Conservation (phyloP, 495 filamentous ascomycete species). For the Penicillium malachiteum region DNA sequence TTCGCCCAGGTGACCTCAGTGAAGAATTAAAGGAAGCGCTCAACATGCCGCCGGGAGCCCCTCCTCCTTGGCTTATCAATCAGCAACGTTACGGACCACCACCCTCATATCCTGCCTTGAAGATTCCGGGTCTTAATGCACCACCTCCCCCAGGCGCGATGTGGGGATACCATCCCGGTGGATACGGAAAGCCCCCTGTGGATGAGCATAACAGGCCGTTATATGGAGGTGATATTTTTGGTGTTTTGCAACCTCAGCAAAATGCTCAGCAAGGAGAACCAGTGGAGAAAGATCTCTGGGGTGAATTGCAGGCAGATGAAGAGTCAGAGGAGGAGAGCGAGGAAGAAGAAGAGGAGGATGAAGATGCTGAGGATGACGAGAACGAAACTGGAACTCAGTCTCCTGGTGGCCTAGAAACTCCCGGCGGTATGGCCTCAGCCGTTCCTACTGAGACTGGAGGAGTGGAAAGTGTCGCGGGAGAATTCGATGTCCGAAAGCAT, state of each 20-base stretch:
- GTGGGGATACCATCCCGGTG: slow-evolving; percentile 95
- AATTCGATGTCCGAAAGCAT: slow-evolving; percentile 89
- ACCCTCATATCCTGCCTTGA: slow-evolving; percentile 87
- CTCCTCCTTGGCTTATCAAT: slow-evolving; percentile 96
- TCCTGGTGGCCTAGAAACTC: slow-evolving; percentile 75
- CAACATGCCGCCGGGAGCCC: slow-evolving; percentile 89
- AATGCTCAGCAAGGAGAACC: slow-evolving; percentile 68
- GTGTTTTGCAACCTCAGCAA: slow-evolving; percentile 67
- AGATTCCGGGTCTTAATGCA: slow-evolving; percentile 94
- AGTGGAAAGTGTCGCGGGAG: slow-evolving; percentile 72
- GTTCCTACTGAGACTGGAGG: slow-evolving; percentile 75
- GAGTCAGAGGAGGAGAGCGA: slow-evolving; percentile 79
- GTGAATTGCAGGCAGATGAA: slow-evolving; percentile 83
- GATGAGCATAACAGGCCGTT: slow-evolving; percentile 88
- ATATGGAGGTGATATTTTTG: slow-evolving; percentile 93
- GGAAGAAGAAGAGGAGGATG: slow-evolving; percentile 67
- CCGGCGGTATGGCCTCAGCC: slow-evolving; percentile 74
- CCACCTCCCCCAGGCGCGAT: slow-evolving; percentile 87
- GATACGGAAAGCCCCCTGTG: slow-evolving; percentile 92
- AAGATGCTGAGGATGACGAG: slow-evolving; percentile 73
- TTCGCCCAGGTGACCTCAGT: slow-evolving; percentile 86
- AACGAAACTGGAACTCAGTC: slow-evolving; percentile 68
- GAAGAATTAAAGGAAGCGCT: slow-evolving; percentile 90
- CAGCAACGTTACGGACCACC: slow-evolving; percentile 92
- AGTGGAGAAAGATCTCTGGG: slow-evolving; percentile 88